Conservation (phyloP, 2,329 filamentous ascomycete genomes). For the Sclerotinia sclerotiorum region DNA sequence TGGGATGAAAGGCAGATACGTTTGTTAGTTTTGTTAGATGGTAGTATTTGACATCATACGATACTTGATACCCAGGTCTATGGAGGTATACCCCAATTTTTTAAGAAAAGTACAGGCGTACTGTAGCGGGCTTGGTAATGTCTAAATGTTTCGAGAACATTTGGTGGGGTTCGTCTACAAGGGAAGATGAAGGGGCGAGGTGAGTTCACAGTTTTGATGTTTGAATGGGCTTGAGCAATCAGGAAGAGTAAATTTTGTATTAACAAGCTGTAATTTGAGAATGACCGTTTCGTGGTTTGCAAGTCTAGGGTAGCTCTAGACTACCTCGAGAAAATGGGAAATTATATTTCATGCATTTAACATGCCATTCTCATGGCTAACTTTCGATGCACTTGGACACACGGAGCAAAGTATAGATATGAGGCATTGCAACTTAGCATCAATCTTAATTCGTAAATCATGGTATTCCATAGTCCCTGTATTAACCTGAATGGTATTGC, state of each 20-base stretch:
- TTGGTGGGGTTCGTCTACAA: background rate
- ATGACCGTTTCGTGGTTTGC: background rate
- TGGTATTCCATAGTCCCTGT: too few relatives aligned
- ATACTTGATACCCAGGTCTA: too few relatives aligned
- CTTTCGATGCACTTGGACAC: too few relatives aligned
- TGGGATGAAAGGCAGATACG: too few relatives aligned
- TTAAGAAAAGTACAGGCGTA: background rate
- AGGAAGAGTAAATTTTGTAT: background rate
- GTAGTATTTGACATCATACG: too few relatives aligned
- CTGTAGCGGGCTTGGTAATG: background rate
- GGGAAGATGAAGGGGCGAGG: background rate
- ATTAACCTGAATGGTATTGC: background rate
- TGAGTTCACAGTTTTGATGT: background rate
- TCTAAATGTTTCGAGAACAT: background rate
- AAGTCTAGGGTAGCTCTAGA: background rate
- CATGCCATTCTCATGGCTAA: too few relatives aligned
- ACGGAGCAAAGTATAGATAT: background rate
- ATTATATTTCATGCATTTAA: background rate
- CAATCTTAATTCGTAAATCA: background rate
- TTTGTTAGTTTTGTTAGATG: too few relatives aligned
- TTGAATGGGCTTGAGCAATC: background rate
- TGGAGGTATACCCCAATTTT: background rate
- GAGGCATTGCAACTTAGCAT: background rate
- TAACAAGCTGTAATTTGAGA: background rate
- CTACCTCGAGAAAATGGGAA: background rate